Base-by-base conservation (phyloP, 768 basidiomycete species). In the Scleroderma citrinum region DNA sequence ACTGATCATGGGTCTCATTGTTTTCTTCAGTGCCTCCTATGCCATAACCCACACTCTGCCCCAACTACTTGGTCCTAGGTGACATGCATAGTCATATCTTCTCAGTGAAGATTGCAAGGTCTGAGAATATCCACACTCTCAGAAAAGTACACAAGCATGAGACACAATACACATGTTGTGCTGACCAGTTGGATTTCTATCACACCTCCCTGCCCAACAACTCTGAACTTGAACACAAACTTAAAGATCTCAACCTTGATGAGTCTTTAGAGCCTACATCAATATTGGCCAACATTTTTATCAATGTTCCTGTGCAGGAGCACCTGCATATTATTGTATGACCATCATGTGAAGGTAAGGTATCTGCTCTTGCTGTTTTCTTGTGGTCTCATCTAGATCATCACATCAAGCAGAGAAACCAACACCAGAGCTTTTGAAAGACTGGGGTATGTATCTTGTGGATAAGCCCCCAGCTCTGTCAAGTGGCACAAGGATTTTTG, bases 281-380 rank as follows among this genome's bases (percentile, higher is more conserved):
- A 10, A 41, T 5, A 41, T 20, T 41, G 10, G 19, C 39, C 23
- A 14, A 3, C 1, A 31, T 42, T 44, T 48, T 12, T 13, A 7
- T 23, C n/a, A 5, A 29, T 20, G 20, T 14, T 42, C 48, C 19
- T 43, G 26, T 24, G 21, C 2, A 10, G 13, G 21, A 12, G 2
- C 35, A 39, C 20, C 49, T 50, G 16, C 44, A 50, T 31, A 47
- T 50, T 26, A 23, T 47, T 31, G 19, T 50, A 24, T 2, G 10
- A 16, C 4, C 11, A 12, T n/a, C 26, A 21, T 19, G 14, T 35
- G 14, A 8, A 13, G 3, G 49, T 50, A 23, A 29, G 14, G 20
- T 19, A 29, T 32, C 34, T 11, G 31, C 48, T 20, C 16, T 38
- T 47, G 23, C 36, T 5, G n/a, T n/a, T 49, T 17, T 19, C 37